phyloP scores from a whole-genome alignment of 2,329 filamentous ascomycete species.

The Hysterium pulicare region DNA sequence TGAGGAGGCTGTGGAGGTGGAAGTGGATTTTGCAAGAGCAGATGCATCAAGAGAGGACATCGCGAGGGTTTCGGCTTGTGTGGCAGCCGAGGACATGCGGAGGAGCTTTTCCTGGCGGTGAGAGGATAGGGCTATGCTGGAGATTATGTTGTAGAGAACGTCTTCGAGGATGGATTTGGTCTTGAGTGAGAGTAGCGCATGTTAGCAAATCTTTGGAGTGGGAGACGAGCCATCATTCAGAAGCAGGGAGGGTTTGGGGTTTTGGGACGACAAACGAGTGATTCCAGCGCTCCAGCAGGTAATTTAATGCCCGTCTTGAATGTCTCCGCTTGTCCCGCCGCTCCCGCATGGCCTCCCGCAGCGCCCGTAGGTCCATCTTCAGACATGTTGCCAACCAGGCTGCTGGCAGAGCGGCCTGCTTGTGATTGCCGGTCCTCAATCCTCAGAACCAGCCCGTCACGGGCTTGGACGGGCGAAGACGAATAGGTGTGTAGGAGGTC shows the following conservation, averaged over 20 bases:
- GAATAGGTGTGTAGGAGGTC: no score
- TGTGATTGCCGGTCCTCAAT: no score
- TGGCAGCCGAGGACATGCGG: slow-evolving; percentile 60
- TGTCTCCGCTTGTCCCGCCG: slow-evolving; percentile 24
- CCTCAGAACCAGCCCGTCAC: no score
- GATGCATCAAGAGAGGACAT: slow-evolving; percentile 33
- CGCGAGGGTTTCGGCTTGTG: slow-evolving; percentile 38
- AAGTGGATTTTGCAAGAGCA: slow-evolving; percentile 21
- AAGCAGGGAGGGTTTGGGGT: slow-evolving; percentile 6
- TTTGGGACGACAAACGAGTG: slow-evolving; percentile 25
- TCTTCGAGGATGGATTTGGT: slow-evolving; percentile 63
- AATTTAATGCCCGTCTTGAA: slow-evolving; percentile 23
- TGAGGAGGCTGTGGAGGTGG: neutral
- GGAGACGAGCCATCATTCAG: slow-evolving; percentile 23
- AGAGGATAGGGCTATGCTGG: slow-evolving; percentile 69
- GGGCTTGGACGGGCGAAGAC: no score
- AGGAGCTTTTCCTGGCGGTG: slow-evolving; percentile 78
- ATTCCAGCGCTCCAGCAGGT: slow-evolving; percentile 25
- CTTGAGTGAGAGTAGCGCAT: slow-evolving; percentile 12
- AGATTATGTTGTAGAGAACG: slow-evolving; percentile 71
- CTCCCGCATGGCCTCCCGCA: no score
- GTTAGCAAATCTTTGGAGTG: neutral
- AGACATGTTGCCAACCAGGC: slow-evolving; percentile 39
- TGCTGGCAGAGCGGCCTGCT: no score
- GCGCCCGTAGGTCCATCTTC: slow-evolving; percentile 35